Evolutionary conservation across 1,284 basidiomycete genomes (phyloP), one percentile per base, ranked within the genome.

Genomic region (Cutaneotrichosporon sp.): DNA sequence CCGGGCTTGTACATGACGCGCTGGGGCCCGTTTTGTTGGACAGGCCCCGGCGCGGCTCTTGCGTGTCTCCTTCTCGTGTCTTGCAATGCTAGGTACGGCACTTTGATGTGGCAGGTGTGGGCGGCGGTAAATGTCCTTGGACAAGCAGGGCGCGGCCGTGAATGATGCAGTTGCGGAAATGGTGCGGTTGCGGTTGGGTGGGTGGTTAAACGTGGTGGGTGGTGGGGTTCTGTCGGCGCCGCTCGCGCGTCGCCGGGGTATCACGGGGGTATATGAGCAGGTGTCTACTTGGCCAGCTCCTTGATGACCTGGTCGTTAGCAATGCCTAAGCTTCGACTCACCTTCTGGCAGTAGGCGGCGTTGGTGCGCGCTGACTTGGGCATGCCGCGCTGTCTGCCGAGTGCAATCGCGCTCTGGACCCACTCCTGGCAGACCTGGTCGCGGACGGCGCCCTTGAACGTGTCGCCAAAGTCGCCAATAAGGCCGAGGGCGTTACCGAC

Each of bases 391-490:
- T 73, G 75, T 48, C 79, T 66, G n/a, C 78, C 80, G 8, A 73
- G 68, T 59, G 88, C 82, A 66, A 98, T 79, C 59, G 90, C 86
- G 17, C 79, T 78, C 3, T 82, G 82, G 49, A 98, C 80, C 91
- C 93, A 97, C 37, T 86, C 84, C 39, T 83, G 78, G 44, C 90
- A 80, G 51, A 98, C 77, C 49, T 84, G 73, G 44, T 85, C 84
- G 77, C 90, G 89, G 70, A 96, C 81, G 65, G 91, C 81, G 33
- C 86, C 86, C 57, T 81, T 79, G 42, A 85, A 96, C 17, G 84
- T 81, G 66, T 92, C 89, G 1, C 91, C 93, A 41, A 98, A 79
- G 69, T 99, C 94, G 55, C 96, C 96, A 52, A 98, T 78, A 21
- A 96, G 80, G 35, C 92, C 92, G 59, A 88, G 85, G 4, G 83